Conservation (phyloP, 2,329 filamentous ascomycete species). For the Simplicillium sp. region DNA sequence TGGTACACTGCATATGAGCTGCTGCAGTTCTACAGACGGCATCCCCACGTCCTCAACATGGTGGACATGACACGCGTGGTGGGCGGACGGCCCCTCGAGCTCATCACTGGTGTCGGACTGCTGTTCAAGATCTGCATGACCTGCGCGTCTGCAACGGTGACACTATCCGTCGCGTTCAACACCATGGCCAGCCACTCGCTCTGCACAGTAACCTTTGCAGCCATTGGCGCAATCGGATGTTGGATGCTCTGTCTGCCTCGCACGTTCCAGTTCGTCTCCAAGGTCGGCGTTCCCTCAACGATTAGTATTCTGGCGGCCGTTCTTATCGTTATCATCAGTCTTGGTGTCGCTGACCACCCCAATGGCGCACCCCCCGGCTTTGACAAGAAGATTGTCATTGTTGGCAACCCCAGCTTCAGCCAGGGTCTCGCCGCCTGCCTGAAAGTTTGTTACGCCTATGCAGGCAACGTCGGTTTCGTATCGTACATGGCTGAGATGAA, state of each 20-base stretch:
- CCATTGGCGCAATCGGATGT: slow-evolving; percentile 51
- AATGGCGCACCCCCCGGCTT: slow-evolving; percentile 16
- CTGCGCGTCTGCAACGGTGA: slow-evolving; percentile 55
- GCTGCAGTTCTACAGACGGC: slow-evolving; percentile 59
- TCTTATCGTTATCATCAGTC: slow-evolving; percentile 25
- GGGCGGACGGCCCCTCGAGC: slow-evolving; percentile 20
- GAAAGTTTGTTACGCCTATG: slow-evolving; percentile 25
- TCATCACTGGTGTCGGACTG: slow-evolving; percentile 46
- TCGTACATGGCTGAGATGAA: slow-evolving; percentile 23
- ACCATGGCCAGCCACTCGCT: slow-evolving; percentile 51
- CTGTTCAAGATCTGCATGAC: slow-evolving; percentile 66
- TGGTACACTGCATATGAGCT: slow-evolving; percentile 41
- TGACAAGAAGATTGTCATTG: slow-evolving; percentile 18
- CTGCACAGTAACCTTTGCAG: slow-evolving; percentile 59
- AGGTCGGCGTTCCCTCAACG: slow-evolving; percentile 20
- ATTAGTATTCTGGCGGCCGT: slow-evolving; percentile 24
- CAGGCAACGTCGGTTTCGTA: slow-evolving; percentile 27
- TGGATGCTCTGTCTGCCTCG: slow-evolving; percentile 57
- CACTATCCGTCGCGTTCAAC: slow-evolving; percentile 59
- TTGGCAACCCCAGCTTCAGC: slow-evolving; percentile 19
- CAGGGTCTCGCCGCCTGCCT: slow-evolving; percentile 22
- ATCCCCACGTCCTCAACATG: slow-evolving; percentile 61
- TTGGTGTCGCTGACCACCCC: slow-evolving; percentile 19
- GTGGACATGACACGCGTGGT: slow-evolving; percentile 57
- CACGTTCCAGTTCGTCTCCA: slow-evolving; percentile 41